Evolutionary conservation across 2,329 filamentous ascomycete species (phyloP).

Genomic region (Fonsecaea pedrosoi): DNA sequence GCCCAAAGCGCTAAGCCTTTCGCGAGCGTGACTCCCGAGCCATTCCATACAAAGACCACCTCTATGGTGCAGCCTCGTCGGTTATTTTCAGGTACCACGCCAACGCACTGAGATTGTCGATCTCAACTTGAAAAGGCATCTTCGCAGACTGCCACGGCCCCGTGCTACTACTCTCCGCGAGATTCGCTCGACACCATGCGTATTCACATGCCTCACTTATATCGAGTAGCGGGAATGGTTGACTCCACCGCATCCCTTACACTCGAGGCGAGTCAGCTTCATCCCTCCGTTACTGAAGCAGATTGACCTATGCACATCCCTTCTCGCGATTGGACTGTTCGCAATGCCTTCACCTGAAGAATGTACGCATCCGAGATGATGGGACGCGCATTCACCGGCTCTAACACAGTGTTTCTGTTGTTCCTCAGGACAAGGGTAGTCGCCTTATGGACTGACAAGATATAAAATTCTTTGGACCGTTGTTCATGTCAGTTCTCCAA

Average conservation of each 20-base stretch:
- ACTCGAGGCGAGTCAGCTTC: too few relatives aligned
- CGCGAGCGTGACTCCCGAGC: neutral
- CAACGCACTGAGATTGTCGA: neutral
- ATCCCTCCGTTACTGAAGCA: neutral
- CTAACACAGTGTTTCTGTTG: neutral
- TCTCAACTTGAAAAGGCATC: neutral
- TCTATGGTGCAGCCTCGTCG: too few relatives aligned
- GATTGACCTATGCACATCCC: neutral
- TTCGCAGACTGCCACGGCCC: neutral
- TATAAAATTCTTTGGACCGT: neutral
- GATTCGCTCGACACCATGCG: neutral
- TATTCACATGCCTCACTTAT: neutral
- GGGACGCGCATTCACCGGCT: neutral
- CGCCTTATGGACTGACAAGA: too few relatives aligned
- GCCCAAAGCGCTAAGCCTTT: neutral
- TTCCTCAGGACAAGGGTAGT: neutral
- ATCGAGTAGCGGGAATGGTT: neutral
- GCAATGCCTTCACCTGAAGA: neutral
- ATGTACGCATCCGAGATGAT: neutral
- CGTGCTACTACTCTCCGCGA: neutral
- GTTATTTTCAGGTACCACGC: neutral
- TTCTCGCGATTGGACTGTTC: neutral
- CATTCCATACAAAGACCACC: neutral
- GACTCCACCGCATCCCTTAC: neutral
- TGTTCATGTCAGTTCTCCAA: neutral